Evolutionary conservation across 1,284 basidiomycete species (phyloP), one percentile per base, ranked within the genome.

Genomic region (Fomitopsis pinicola): DNA sequence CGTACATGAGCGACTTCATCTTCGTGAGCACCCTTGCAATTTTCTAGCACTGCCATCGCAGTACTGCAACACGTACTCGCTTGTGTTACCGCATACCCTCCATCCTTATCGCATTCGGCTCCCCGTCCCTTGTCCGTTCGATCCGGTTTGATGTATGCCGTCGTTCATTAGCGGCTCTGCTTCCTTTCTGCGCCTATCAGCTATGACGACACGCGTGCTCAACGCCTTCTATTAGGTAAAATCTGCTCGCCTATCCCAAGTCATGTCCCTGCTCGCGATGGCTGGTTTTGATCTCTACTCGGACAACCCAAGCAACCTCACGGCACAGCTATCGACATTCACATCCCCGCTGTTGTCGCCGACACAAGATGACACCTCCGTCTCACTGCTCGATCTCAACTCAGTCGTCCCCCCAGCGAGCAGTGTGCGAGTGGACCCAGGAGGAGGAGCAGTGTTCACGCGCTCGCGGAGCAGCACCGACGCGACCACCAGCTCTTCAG

Each of bases 1-100:
- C 89, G 10, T 92, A 94, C 72, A 87, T 88, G 81, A 88, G 89
- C 68, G 91, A 94, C 74, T 94, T 91, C 72, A 87, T 94, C 57
- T 84, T 94, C 65, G 92, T 89, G 69, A 64, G 85, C 75, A 42
- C 46, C 58, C 55, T 48, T 33, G 28, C 5, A 38, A 19, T 40
- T 30, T 59, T 59, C 12, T 2, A 55, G n/a, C 22, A 33, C 19
- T 55, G 14, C 60, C 54, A 42, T 62, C 2, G n/a, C 9, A 60
- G 3, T 22, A 48, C 30, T 62, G 54, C 48, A 53, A 62, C 61
- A 68, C 67, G 66, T 68, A 67, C n/a, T 10, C 56, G 60, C 44
- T 55, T 50, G 54, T 46, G 12, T 40, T 17, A 26, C n/a, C n/a
- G 12, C 12, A 33, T 33, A 22, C 33, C 44, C 54, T 35, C 57